Conservation (phyloP, 352 stramenopile genomes). For the Phytopythium delawarense region DNA sequence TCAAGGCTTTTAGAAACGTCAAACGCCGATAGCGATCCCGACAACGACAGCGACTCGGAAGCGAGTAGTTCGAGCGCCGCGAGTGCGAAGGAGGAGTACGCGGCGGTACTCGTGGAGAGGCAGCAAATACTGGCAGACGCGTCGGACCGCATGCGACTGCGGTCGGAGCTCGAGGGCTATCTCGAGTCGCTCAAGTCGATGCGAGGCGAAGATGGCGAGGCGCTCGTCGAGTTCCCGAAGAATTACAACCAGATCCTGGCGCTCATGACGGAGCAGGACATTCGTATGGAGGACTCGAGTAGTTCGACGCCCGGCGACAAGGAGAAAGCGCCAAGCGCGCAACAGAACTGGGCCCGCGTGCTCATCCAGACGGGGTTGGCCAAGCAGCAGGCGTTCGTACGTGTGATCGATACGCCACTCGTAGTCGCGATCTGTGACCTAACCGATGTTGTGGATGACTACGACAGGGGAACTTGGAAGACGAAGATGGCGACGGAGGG, state of each 20-base stretch:
- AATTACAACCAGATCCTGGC: constrained; percentile 66
- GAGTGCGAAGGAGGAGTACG: constrained; percentile 25
- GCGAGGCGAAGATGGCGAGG: constrained; percentile 43
- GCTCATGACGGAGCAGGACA: constrained; percentile 58
- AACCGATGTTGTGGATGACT: background rate
- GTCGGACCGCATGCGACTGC: constrained; percentile 28
- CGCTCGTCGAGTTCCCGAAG: constrained; percentile 44
- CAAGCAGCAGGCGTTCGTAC: constrained; percentile 66
- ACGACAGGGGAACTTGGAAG: constrained; percentile 38
- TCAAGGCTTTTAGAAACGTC: background rate
- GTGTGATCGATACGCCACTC: background rate
- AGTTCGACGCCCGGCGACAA: background rate
- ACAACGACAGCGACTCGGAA: background rate
- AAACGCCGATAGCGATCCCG: background rate
- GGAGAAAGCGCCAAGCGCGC: background rate
- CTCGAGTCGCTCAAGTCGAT: constrained; percentile 30
- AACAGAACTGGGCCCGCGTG: constrained; percentile 51
- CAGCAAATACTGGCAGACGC: constrained; percentile 25
- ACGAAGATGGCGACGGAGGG: constrained; percentile 25
- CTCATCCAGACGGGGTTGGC: constrained; percentile 57
- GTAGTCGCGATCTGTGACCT: background rate
- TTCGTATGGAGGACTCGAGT: constrained; percentile 20
- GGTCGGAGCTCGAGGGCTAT: constrained; percentile 42
- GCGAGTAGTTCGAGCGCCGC: background rate
- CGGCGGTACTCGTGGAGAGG: constrained; percentile 8